phyloP scores from a whole-genome alignment of 192 early-diverging fungal species.

The Entomortierella beljakovae region DNA sequence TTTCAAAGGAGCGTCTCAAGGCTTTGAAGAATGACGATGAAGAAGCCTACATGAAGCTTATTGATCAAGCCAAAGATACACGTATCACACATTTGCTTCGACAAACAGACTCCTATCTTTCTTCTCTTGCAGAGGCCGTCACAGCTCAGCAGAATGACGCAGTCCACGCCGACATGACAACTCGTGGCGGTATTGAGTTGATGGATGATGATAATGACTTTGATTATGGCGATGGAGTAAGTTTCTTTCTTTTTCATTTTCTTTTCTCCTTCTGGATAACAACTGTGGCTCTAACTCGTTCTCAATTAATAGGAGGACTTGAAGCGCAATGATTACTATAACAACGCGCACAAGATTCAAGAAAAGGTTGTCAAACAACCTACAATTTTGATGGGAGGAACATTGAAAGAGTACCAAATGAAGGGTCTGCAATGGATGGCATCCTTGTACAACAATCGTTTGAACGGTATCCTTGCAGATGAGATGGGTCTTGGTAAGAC shows the following conservation, averaged over 20 bases:
- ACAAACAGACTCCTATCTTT: conserved; percentile 91
- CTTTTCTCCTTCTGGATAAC: not conserved
- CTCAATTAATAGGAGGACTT: conserved; percentile 56
- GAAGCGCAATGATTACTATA: conserved; percentile 83
- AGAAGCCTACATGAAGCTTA: conserved; percentile 94
- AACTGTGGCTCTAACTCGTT: too few relatives aligned
- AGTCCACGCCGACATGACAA: conserved; percentile 52
- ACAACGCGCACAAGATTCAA: conserved; percentile 85
- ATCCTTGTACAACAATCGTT: conserved; percentile 96
- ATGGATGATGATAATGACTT: conserved; percentile 63
- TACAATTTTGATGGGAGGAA: conserved; percentile 86
- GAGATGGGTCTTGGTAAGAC: conserved; percentile 94
- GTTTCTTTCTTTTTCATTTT: not conserved
- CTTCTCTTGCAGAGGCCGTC: conserved; percentile 87
- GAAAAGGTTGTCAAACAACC: conserved; percentile 85
- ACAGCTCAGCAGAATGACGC: conserved; percentile 80
- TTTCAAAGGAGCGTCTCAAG: conserved; percentile 94
- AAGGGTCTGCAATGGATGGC: conserved; percentile 99
- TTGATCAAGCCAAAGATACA: conserved; percentile 96
- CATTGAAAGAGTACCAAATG: conserved; percentile 94
- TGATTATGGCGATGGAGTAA: conserved; percentile 52
- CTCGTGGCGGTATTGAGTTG: conserved; percentile 60
- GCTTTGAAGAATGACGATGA: conserved; percentile 98
- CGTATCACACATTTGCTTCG: conserved; percentile 91
- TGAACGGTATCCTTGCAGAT: conserved; percentile 98